Evolutionary conservation across 805 yeast genomes (phyloP), one percentile per base, ranked within the genome.

Genomic region (Wickerhamiella azyma): DNA sequence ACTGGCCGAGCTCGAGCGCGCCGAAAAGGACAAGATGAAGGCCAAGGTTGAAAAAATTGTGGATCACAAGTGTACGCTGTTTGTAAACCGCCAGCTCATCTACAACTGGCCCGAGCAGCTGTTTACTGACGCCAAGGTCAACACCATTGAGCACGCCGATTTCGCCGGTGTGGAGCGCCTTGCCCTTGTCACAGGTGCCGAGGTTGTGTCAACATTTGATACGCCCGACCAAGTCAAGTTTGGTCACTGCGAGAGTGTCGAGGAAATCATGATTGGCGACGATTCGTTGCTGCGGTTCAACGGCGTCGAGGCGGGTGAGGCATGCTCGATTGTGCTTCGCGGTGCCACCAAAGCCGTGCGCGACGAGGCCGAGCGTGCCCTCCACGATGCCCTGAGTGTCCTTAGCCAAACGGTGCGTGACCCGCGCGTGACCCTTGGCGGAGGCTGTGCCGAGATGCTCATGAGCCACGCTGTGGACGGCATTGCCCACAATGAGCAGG

Each of bases 71-170:
- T 78, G 85, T 60, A 84, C 85, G 63, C 79, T 89, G 56, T 92
- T 92, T 63, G 86, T 92, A 55, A 92, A 92, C 69, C 79, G 98
- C 61, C 98, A 92, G 67, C 75, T 92, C 59, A 92, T 92, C 59
- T 92, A 92, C 66, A 96, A 92, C 68, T 92, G 89, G 75, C 98
- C 98, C 21, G 98, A 92, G 67, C 96, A 85, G 66, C 71, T 92
- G 54, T 84, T 92, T 59, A 74, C 94, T 5, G 98, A 89, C 55
- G 66, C 85, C 37, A 77, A 79, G 46, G 83, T 92, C 57, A 88
- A 85, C 64, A 79, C 96, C 18, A 85, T 92, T 52, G 98, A 92
- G 65, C 98, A 92, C 61, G 97, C 98, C 13, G 98, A 92, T 65
- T 92, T 92, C 57, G 97, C 85, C 59, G 99, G 97, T 59, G 85